Evolutionary conservation across 1,284 basidiomycete genomes (phyloP), one percentile per base, ranked within the genome.

Genomic region (Ceratobasidium papillatum): DNA sequence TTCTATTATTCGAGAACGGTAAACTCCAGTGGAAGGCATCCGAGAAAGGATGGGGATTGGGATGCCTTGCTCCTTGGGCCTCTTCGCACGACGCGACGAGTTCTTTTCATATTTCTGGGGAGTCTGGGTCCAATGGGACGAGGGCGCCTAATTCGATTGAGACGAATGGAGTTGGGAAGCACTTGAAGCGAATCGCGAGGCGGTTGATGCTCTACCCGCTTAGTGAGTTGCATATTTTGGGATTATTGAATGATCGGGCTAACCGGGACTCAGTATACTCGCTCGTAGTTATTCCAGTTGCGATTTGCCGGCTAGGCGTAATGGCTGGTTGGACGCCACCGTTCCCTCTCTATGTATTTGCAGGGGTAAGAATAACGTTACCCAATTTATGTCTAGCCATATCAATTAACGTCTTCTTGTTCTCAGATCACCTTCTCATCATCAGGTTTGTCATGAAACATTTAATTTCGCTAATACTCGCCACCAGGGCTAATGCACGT

Each of bases 161-260:
- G 14, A 2, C 51, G 12, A 69, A 30, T 25, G 51, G 66, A 25
- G 52, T 69, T 12, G 51, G 66, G n/a, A 69, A 58, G 30, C 66
- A 69, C 43, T 36, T 69, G 52, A 56, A 69, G 36, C 56, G 32
- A 11, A 43, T 69, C 32, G 66, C 66, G 27, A 54, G 52, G 51
- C 25, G 66, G 51, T 27, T 69, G 32, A 69, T 69, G 66, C 22
- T 69, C 4, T 69, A 69, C 45, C 66, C 66, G 9, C 36, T 69
- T 25, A 52, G 66, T 56, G 30, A 58, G 66, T 58, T 19, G 11
- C 17, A 3, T 12, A 25, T 52, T 22, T 52, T 7, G 1, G 49
- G 34, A 5, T 27, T 9, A 25, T 36, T 14, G 17, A 17, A 34
- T 58, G 17, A 14, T 17, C n/a, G 54, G 17, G 27, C 54, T 58